A percentile compares a stretch with the other conserved stretches of the same genome.
Evolutionary conservation across 345 rosid species (phyloP).

Genomic region (Isatis tinctoria): DNA sequence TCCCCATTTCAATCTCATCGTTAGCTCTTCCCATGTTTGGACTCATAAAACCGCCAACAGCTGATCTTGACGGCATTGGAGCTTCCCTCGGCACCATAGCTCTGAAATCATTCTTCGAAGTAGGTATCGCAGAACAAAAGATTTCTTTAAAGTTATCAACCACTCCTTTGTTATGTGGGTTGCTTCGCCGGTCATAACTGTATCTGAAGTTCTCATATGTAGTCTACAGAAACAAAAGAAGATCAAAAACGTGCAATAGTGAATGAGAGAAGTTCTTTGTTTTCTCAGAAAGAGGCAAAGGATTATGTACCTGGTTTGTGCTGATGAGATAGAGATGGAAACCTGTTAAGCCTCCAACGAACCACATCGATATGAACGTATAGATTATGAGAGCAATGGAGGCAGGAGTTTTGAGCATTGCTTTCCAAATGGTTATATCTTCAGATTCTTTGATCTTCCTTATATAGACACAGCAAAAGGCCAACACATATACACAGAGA

Average conservation of each 20-base stretch:
- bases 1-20: constrained; percentile 85
- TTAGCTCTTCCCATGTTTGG: constrained; percentile 82
- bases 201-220: constrained; percentile 83
- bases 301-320: constrained; percentile 68
- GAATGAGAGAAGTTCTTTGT: not conserved
- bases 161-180: constrained; percentile 78
- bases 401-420: constrained; percentile 63
- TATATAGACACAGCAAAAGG: constrained; percentile 74
- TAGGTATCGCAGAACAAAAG: constrained; percentile 60
- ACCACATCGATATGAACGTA: constrained; percentile 68
- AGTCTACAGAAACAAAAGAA: constrained; percentile 50
- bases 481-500: constrained; percentile 76
- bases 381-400: constrained; percentile 73
- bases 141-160: constrained; percentile 65
- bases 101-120: constrained; percentile 78
- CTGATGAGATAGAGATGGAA: constrained; percentile 80
- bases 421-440: constrained; percentile 53
- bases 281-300: not conserved
- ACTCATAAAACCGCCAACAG: constrained; percentile 80
- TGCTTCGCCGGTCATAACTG: constrained; percentile 62
- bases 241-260: not conserved
- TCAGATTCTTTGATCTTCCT: constrained; percentile 50
- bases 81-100: constrained; percentile 53
- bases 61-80: constrained; percentile 52
- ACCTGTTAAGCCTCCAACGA: constrained; percentile 87